Base-by-base conservation (phyloP, 768 basidiomycete genomes). In the Pisolithus microcarpus region DNA sequence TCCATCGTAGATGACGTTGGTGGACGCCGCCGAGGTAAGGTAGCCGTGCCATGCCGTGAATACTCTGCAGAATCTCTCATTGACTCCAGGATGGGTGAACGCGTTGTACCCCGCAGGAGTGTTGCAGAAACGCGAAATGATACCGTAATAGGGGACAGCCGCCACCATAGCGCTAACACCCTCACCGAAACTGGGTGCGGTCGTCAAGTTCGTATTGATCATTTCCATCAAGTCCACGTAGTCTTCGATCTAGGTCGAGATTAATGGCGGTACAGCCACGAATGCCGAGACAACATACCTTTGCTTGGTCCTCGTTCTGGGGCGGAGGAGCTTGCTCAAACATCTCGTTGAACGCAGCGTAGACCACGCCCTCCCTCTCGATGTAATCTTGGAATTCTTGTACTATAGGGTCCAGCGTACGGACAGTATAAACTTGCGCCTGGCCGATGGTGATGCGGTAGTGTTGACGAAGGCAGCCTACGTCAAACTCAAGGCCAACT, bases 31-130 rank as follows among this genome's bases (percentile, higher is more conserved):
- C 1, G 75, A 73, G 6, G 59, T 58, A 42, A 84, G 75, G 67
- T 66, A 81, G 10, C 48, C 55, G 9, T 68, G 66, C 79, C 81
- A 84, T 21, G 65, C 67, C 42, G 75, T 64, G 53, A 83, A 71
- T 48, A 82, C 61, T 36, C 70, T 19, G n/a, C 76, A 74, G 55
- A 82, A 61, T 44, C 66, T 58, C 0, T 39, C 56, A 52, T 84
- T 83, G 48, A 82, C 71, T 46, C 63, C 62, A 2, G 68, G 64
- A 50, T 73, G 68, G 28, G 65, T 64, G 65, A 80, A 49, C 73
- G 28, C 54, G 49, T 9, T 55, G 46, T 34, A 38, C 13, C 46
- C 46, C 4, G 36, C 46, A 48, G 37, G 36, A n/a, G 46, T 48
- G n/a, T 23, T 23, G 21, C 21, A 23, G 21, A 23, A 23, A 23